A percentile compares a stretch with the other conserved stretches of the same genome.
Conservation (phyloP, 257 asterid genomes). For the Nicotiana knightiana region DNA sequence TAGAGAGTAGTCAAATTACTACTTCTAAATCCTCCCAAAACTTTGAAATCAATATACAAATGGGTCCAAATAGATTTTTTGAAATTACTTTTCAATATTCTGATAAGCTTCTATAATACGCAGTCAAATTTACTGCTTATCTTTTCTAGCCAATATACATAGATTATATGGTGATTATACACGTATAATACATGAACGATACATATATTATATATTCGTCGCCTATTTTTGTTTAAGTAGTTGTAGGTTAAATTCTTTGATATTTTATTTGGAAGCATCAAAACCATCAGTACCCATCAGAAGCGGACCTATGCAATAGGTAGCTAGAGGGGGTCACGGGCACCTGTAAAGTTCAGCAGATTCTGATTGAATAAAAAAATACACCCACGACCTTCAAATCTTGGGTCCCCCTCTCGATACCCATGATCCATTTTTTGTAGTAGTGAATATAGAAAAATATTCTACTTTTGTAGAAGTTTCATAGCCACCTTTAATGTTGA, state of each 20-base stretch:
- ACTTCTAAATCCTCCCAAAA: neutral
- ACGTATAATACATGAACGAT: no score
- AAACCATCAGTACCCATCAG: neutral
- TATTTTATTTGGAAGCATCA: neutral
- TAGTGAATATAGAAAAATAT: neutral
- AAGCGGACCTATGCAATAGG: no score
- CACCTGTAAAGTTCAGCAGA: no score
- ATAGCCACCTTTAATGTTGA: neutral
- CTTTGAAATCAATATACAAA: neutral
- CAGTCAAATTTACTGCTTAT: no score
- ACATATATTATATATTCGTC: no score
- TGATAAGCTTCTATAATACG: neutral
- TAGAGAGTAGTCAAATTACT: neutral
- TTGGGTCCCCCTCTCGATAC: neutral
- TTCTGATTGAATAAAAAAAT: no score
- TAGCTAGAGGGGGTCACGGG: no score
- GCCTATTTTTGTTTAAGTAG: no score
- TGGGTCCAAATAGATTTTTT: neutral
- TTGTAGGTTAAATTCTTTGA: no score
- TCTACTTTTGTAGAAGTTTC: neutral
- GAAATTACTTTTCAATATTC: neutral
- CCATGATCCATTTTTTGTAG: neutral
- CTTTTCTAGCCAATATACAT: no score
- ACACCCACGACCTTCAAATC: no score
- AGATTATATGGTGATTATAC: no score